A percentile compares a stretch with the other conserved stretches of the same genome.
Conservation (phyloP, 2,329 filamentous ascomycete species). For the Diaporthe sp. region DNA sequence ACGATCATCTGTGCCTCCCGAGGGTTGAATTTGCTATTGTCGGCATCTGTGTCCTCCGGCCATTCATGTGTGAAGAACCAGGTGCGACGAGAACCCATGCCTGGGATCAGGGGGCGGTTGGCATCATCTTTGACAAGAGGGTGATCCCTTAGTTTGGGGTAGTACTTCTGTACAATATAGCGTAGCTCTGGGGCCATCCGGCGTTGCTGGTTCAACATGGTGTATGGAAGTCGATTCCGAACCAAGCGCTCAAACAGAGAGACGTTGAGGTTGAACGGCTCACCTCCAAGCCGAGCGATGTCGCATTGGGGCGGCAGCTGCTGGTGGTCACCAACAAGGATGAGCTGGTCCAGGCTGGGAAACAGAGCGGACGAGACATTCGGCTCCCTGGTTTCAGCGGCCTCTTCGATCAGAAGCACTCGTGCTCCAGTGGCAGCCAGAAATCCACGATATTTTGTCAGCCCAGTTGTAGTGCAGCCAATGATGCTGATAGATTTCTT, state of each 20-base stretch:
- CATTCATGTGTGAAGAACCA: constrained; percentile 68
- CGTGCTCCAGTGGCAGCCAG: constrained; percentile 76
- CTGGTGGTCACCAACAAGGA: constrained; percentile 82
- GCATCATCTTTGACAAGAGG: constrained; percentile 52
- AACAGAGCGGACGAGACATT: constrained; percentile 67
- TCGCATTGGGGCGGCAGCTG: constrained; percentile 81
- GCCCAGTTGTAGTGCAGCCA: constrained; percentile 81
- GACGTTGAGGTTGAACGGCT: constrained; percentile 77
- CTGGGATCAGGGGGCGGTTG: constrained; percentile 58
- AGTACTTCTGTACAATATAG: constrained; percentile 62
- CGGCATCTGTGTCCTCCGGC: constrained; percentile 73
- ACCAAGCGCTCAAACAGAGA: constrained; percentile 87
- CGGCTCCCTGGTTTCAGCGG: constrained; percentile 81
- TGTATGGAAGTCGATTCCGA: constrained; percentile 73
- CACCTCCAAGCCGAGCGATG: constrained; percentile 68
- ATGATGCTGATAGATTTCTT: constrained; percentile 64
- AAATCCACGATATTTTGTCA: constrained; percentile 84
- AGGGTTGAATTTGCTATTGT: constrained; percentile 77
- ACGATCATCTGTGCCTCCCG: constrained; percentile 84
- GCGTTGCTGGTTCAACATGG: constrained; percentile 77
- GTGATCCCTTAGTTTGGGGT: constrained; percentile 61
- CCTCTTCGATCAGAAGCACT: constrained; percentile 83
- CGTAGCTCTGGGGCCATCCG: constrained; percentile 65
- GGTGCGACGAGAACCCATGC: constrained; percentile 55
- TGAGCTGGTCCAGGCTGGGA: constrained; percentile 65